Percentiles rank a stretch among this genome's conserved stretches.
These are phyloP conservation scores for Quercus dentata DNA, from an alignment of 306 rosid genomes.

Conservation along the genomic window DNA sequence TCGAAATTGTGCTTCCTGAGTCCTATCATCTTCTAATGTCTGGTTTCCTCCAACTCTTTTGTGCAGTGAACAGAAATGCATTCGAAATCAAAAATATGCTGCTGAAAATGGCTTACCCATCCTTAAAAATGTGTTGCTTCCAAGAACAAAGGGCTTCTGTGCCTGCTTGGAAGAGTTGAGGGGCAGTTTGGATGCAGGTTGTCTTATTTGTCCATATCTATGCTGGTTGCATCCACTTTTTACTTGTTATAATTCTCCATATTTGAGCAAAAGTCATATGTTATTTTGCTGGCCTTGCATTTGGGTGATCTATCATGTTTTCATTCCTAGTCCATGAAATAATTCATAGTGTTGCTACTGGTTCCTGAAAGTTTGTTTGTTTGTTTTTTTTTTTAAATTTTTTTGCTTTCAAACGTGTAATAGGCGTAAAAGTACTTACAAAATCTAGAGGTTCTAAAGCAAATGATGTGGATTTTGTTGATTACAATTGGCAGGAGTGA, in stretches of 20 bases:
- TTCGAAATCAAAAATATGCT: slow-evolving; percentile 69
- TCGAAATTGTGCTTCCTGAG: neutral
- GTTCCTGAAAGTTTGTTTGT: neutral
- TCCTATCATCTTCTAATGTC: neutral
- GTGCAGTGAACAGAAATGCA: slow-evolving; percentile 70
- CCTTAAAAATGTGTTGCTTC: slow-evolving; percentile 65
- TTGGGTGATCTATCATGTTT: neutral
- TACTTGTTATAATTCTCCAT: neutral
- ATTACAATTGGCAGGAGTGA: neutral
- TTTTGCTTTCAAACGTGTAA: neutral
- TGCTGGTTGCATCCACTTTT: neutral
- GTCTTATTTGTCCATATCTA: neutral
- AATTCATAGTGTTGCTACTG: neutral
- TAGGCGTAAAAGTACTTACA: neutral
- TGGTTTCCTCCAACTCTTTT: slow-evolving; percentile 7
- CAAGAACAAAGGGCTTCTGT: slow-evolving; percentile 72
- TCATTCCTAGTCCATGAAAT: neutral
- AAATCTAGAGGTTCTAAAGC: neutral
- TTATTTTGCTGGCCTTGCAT: neutral
- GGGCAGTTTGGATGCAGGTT: slow-evolving; percentile 69
- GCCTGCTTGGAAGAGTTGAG: slow-evolving; percentile 59
- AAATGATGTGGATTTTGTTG: neutral
- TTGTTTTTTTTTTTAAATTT: neutral
- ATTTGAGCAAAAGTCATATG: neutral
- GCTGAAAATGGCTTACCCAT: slow-evolving; percentile 64